A percentile compares a stretch with the other conserved stretches of the same genome.
Conservation (phyloP, 2,329 filamentous ascomycete species). For the Aspergillus sergii region DNA sequence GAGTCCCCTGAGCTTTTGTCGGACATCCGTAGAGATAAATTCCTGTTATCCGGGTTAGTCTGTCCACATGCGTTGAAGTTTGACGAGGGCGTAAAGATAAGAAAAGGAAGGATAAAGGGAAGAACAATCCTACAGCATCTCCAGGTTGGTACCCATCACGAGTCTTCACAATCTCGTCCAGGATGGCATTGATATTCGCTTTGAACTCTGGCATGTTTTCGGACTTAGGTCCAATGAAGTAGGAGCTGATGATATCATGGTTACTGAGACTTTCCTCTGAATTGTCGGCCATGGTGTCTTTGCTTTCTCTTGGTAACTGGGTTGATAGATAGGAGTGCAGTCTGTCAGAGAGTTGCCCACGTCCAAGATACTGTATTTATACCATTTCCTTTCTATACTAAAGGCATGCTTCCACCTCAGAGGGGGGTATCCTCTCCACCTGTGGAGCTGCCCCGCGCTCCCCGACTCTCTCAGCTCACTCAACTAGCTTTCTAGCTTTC, state of each 20-base stretch:
- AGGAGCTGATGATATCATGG: slow-evolving; percentile 5
- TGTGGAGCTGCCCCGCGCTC: background rate
- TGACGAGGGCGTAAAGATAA: background rate
- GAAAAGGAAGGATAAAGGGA: background rate
- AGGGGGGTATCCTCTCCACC: background rate
- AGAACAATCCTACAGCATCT: background rate
- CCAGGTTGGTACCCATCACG: slow-evolving; percentile 19
- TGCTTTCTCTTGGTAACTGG: too few species aligned
- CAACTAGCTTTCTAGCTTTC: background rate
- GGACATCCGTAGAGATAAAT: slow-evolving; percentile 12
- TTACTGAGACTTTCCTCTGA: background rate
- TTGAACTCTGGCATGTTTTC: slow-evolving; percentile 44
- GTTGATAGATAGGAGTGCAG: background rate
- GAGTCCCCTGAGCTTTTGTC: slow-evolving; percentile 21
- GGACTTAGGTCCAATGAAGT: slow-evolving; percentile 11
- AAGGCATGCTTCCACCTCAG: background rate
- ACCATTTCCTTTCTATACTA: background rate
- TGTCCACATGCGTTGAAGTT: background rate
- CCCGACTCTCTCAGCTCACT: background rate
- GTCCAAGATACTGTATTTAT: background rate
- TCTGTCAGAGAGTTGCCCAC: background rate
- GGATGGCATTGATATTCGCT: slow-evolving; percentile 43
- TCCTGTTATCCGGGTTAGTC: background rate
- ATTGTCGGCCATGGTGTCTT: background rate
- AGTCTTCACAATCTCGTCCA: slow-evolving; percentile 39